Percentiles rank a stretch among this genome's conserved stretches.
phyloP scores from a whole-genome alignment of 371 early-diverging fungal species.

The Dipsacomyces acuminosporus region DNA sequence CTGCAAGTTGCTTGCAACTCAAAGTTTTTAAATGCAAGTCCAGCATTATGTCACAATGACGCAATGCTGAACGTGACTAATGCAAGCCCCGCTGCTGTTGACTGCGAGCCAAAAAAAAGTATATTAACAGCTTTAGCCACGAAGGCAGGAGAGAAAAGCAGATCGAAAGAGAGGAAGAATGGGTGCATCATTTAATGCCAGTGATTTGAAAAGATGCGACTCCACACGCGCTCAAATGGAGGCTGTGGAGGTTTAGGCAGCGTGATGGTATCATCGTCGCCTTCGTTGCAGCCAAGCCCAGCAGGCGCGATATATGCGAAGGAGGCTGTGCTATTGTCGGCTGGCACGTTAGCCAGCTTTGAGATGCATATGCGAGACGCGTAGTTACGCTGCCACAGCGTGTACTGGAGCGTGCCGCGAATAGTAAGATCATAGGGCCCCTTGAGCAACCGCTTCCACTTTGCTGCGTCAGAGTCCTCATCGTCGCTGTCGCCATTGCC shows the following conservation, averaged over 20 bases:
- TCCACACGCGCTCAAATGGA: slow-evolving; percentile 1
- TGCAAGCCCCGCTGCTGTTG: too few relatives aligned
- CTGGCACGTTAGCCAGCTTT: slow-evolving; percentile 44
- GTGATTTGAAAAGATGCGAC: too few relatives aligned
- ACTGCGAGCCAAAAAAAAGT: too few relatives aligned
- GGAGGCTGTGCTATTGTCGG: slow-evolving; percentile 14
- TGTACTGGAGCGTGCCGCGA: slow-evolving; percentile 60
- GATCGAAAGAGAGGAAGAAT: too few relatives aligned
- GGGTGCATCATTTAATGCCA: too few relatives aligned
- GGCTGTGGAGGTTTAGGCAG: slow-evolving; percentile 33
- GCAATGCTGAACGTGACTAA: too few relatives aligned
- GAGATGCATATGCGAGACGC: slow-evolving; percentile 45
- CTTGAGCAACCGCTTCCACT: slow-evolving; percentile 56
- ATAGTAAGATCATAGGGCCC: slow-evolving; percentile 61
- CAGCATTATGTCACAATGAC: too few relatives aligned
- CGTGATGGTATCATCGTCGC: slow-evolving; percentile 32
- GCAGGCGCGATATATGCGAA: slow-evolving; percentile 5
- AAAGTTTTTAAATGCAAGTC: too few relatives aligned
- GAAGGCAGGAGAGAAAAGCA: too few relatives aligned
- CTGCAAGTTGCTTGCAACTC: too few relatives aligned
- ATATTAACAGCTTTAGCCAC: too few relatives aligned
- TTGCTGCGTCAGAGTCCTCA: slow-evolving; percentile 47
- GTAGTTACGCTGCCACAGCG: slow-evolving; percentile 47
- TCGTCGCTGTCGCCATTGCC: slow-evolving; percentile 25
- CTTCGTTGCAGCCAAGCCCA: slow-evolving; percentile 34